Evolutionary conservation across 345 rosid genomes (phyloP).

Genomic region (Dovyalis caffra): DNA sequence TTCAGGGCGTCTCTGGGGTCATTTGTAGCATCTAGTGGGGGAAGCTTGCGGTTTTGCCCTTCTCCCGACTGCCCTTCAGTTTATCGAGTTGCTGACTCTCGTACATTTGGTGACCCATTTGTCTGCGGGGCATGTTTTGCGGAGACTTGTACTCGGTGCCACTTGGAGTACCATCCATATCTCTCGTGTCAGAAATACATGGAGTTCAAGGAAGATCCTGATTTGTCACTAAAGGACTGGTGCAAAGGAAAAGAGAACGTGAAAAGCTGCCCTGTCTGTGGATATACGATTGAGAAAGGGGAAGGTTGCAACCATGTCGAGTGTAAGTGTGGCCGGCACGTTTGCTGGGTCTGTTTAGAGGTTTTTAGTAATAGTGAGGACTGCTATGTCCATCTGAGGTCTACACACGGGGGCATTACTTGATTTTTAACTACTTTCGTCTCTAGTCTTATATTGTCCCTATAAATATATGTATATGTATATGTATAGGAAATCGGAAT

Average conservation of each 20-base stretch:
- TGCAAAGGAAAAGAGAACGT: constrained; percentile 65
- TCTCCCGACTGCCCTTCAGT: constrained; percentile 87
- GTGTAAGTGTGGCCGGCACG: constrained; percentile 78
- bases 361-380: constrained; percentile 40
- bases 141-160: constrained; percentile 73
- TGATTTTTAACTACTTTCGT: neutral
- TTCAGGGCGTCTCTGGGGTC: constrained; percentile 68
- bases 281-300: constrained; percentile 64
- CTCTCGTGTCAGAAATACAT: constrained; percentile 68
- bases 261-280: constrained; percentile 71
- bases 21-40: constrained; percentile 61
- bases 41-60: constrained; percentile 69
- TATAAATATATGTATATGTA: neutral
- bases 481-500: neutral
- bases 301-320: constrained; percentile 85
- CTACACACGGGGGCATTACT: constrained; percentile 25
- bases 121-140: constrained; percentile 71
- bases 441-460: neutral
- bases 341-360: constrained; percentile 80
- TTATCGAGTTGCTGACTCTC: constrained; percentile 50
- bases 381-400: constrained; percentile 64
- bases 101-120: constrained; percentile 43
- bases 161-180: constrained; percentile 70
- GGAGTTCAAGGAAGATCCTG: constrained; percentile 77
- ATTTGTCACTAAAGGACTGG: constrained; percentile 75